phyloP scores from a whole-genome alignment of 176 grass and related monocot genomes.

The Olyra latifolia region DNA sequence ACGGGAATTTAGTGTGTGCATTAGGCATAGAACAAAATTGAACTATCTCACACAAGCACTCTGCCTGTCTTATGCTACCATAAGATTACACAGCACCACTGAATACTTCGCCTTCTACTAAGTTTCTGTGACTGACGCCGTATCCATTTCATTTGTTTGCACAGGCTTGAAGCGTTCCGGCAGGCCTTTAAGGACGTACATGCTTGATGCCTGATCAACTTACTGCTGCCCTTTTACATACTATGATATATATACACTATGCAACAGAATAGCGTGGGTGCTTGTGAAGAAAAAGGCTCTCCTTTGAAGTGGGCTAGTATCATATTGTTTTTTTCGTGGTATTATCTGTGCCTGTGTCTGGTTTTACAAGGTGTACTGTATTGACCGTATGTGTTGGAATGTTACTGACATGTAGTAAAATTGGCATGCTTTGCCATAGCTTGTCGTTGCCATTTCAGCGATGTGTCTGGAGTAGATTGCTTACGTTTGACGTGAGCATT shows the following conservation, averaged over 20 bases:
- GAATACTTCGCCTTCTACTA: neutral
- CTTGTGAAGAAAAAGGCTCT: conserved; percentile 27
- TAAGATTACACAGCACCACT: neutral
- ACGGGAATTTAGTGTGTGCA: neutral
- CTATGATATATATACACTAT: conserved; percentile 31
- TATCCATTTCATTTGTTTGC: conserved; percentile 7
- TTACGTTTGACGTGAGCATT: neutral
- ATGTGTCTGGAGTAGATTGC: neutral
- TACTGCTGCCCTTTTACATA: conserved; percentile 26
- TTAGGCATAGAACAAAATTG: neutral
- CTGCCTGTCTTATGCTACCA: neutral
- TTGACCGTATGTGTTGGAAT: neutral
- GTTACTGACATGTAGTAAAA: neutral
- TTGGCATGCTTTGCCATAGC: neutral
- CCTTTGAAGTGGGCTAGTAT: conserved; percentile 24
- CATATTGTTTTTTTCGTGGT: conserved; percentile 24
- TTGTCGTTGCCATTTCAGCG: neutral
- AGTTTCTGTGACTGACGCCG: neutral
- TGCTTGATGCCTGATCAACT: conserved; percentile 9
- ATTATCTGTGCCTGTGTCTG: neutral
- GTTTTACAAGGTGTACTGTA: conserved; percentile 27
- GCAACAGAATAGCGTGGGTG: conserved; percentile 30
- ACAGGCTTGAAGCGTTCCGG: conserved; percentile 45
- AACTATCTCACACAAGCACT: neutral
- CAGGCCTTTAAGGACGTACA: neutral